Evolutionary conservation across 768 basidiomycete genomes (phyloP), one percentile per base, ranked within the genome.

Genomic region (Mycena albidolilacea): DNA sequence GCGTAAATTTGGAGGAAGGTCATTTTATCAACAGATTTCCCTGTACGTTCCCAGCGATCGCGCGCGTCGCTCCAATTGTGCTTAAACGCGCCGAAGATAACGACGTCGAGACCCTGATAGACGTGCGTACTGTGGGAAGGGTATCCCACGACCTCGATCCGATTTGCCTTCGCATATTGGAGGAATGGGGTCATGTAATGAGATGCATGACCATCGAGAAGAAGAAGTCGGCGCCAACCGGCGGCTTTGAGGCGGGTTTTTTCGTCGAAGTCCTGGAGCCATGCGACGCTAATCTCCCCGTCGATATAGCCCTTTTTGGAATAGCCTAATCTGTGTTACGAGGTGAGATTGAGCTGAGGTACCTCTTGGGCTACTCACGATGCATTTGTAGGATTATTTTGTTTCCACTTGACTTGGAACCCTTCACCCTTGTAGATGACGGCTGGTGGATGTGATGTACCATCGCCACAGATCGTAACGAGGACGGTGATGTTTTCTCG

Each of bases 161-260:
- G 77, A 70, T 86, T 64, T 0, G 76, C 60, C 2, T 75, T 64
- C 0, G 85, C 84, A 77, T 84, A 84, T 12, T 80, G 66, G 19
- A 89, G 82, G 68, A 88, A 85, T 7, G 66, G 78, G 5, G 66
- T 59, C 5, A 81, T 83, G 68, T 82, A 84, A 67, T 89, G 87
- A 0, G 84, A 87, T 62, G 78, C 82, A 66, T 89, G 88, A 0
- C 88, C 85, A 79, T 89, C 85, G 12, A 89, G 80, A 12, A 85
- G 72, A 11, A 89, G 84, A 0, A 87, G 70, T 0, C 78, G 71
- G 12, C 74, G 59, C 7, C 72, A 54, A 5, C 82, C 81, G 14
- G 66, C 68, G 7, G 81, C 82, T 69, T 87, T 86, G 12, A 72
- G 78, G 11, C 74, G 58, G 19, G 86, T 89, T 48, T 81, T 74